Conservation (phyloP, 176 grass and related monocot genomes). For the Rhynchospora breviuscula region DNA sequence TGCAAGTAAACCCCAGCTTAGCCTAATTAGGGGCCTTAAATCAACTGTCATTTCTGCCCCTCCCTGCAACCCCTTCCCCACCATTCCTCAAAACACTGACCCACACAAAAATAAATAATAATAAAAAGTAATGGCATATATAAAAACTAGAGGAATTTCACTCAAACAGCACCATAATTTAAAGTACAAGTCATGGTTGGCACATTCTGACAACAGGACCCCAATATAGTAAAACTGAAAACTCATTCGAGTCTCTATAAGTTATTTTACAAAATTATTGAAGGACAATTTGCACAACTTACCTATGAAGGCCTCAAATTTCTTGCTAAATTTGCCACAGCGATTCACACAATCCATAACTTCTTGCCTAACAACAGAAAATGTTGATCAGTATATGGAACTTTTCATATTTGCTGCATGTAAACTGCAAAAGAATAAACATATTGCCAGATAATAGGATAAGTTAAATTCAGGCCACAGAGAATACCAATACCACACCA, state of each 20-base stretch:
- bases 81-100: too few relatives aligned
- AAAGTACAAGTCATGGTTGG: not conserved
- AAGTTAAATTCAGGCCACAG: not conserved
- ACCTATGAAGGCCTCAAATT: constrained; percentile 78
- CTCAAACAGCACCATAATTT: not conserved
- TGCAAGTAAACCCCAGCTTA: not conserved
- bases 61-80: too few relatives aligned
- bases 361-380: constrained; percentile 58
- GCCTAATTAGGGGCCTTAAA: not conserved
- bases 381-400: not conserved
- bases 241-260: not conserved
- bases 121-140: not conserved
- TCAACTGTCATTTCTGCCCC: too few relatives aligned
- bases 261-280: not conserved
- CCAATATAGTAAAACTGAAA: not conserved
- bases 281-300: constrained; percentile 21
- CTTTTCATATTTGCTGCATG: not conserved
- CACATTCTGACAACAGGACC: not conserved
- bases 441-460: not conserved
- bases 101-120: not conserved
- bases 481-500: not conserved
- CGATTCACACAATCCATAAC: constrained; percentile 75
- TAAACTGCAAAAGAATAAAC: not conserved
- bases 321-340: constrained; percentile 61
- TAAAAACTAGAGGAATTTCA: not conserved